Conservation (phyloP, 2,329 filamentous ascomycete species). For the Arthrobotrys pseudoclavata region DNA sequence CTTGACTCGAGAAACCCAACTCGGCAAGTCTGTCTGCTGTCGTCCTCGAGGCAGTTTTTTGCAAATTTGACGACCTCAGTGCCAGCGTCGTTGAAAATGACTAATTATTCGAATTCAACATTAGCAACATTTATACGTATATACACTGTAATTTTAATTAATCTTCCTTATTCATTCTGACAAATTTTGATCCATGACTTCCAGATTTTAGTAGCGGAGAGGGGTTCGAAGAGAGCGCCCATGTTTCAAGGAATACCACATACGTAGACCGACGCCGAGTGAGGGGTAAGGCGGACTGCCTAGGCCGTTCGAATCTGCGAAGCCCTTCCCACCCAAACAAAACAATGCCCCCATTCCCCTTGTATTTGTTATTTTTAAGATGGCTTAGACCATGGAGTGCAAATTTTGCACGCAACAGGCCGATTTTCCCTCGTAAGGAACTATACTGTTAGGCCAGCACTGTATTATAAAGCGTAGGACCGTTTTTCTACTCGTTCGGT, state of each 20-base stretch:
- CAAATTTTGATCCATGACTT: neutral
- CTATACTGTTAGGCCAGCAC: neutral
- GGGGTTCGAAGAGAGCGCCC: neutral
- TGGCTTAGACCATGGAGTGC: conserved; percentile 7
- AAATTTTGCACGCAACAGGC: neutral
- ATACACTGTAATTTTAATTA: neutral
- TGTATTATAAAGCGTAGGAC: neutral
- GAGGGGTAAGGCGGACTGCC: conserved; percentile 21
- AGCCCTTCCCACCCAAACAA: neutral
- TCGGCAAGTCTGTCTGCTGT: neutral
- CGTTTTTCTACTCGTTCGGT: neutral
- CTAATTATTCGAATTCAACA: neutral
- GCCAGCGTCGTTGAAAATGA: neutral
- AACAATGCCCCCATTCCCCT: neutral
- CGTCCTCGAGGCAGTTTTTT: neutral
- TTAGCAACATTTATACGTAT: neutral
- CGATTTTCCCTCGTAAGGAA: neutral
- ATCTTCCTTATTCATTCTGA: neutral
- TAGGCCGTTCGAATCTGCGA: neutral
- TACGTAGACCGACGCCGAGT: neutral
- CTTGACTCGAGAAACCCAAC: neutral
- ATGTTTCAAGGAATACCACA: conserved; percentile 7
- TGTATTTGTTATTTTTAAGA: neutral
- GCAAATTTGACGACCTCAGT: neutral
- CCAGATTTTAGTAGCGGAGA: neutral